Conservation (phyloP, 2,329 filamentous ascomycete genomes). For the Diaporthe sp. region DNA sequence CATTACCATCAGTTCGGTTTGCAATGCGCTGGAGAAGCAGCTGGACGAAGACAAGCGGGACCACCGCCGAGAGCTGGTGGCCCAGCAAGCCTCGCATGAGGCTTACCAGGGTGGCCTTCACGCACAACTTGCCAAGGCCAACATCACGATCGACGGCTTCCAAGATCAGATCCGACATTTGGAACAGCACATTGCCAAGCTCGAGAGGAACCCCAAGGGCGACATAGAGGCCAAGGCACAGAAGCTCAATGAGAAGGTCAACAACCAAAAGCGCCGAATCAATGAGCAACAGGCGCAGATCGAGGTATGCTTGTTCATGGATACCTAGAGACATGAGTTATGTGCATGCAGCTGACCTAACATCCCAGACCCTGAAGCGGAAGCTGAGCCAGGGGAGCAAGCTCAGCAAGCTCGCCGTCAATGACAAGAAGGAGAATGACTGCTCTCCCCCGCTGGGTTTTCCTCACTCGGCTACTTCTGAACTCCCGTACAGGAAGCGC, state of each 20-base stretch:
- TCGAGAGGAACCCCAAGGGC: conserved; percentile 28
- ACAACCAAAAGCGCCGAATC: conserved; percentile 36
- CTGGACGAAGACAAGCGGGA: conserved; percentile 6
- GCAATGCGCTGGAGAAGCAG: conserved; percentile 22
- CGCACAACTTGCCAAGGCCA: conserved; percentile 20
- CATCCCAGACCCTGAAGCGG: conserved; percentile 28
- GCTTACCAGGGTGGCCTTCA: conserved; percentile 25
- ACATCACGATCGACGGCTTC: conserved; percentile 9
- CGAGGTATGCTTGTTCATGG: conserved; percentile 23
- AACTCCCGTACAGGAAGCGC: neutral
- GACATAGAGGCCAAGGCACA: conserved; percentile 22
- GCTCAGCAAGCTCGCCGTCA: neutral
- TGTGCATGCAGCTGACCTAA: neutral
- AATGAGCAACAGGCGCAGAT: conserved; percentile 34
- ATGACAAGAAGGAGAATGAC: conserved; percentile 1
- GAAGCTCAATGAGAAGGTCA: conserved; percentile 32
- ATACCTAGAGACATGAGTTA: accelerated
- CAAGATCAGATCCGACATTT: neutral
- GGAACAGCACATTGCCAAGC: neutral
- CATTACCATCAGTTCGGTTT: conserved; percentile 22
- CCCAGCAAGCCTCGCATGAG: conserved; percentile 14
- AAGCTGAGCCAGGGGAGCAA: conserved; percentile 26
- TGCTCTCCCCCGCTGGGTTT: conserved; percentile 12
- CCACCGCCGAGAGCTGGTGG: neutral
- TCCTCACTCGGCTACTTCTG: conserved; percentile 28